Percentiles rank a stretch among this genome's conserved stretches.
These are phyloP conservation scores for Carallia pectinifolia DNA, from an alignment of 345 rosid species.

Conservation along the genomic window DNA sequence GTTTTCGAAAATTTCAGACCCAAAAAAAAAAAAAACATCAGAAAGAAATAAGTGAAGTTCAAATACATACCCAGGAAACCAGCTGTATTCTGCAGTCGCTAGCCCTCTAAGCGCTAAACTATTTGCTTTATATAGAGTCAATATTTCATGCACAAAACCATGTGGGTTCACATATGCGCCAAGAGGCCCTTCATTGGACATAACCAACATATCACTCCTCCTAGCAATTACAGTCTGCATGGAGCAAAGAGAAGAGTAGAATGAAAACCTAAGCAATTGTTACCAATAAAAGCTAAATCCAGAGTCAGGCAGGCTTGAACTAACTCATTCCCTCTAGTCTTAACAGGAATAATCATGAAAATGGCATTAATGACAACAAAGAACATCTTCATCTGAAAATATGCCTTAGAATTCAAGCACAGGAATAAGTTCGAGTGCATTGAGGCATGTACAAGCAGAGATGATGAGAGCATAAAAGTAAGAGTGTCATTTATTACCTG, in stretches of 20 bases:
- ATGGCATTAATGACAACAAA: too few species aligned
- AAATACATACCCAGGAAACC: slow-evolving; percentile 95
- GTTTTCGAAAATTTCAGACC: background rate
- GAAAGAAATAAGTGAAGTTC: background rate
- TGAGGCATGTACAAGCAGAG: background rate
- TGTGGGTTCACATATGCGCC: slow-evolving; percentile 82
- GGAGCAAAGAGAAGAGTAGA: background rate
- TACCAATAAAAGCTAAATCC: background rate
- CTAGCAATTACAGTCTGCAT: slow-evolving; percentile 69
- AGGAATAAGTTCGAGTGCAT: background rate
- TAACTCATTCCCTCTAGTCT: background rate
- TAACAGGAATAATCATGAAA: too few species aligned
- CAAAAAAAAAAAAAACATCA: background rate
- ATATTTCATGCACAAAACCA: slow-evolving; percentile 77
- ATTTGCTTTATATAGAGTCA: slow-evolving; percentile 69
- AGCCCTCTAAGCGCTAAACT: slow-evolving; percentile 57
- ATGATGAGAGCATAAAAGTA: background rate
- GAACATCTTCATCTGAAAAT: too few species aligned
- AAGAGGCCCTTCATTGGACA: slow-evolving; percentile 97
- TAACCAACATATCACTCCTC: slow-evolving; percentile 94
- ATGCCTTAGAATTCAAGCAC: background rate
- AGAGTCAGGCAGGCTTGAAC: background rate
- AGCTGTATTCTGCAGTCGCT: slow-evolving; percentile 63
- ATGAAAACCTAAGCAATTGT: background rate
- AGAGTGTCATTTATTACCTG: slow-evolving; percentile 42